Evolutionary conservation across 768 basidiomycete species (phyloP), one percentile per base, ranked within the genome.

Genomic region (Gelatoporia subvermispora): DNA sequence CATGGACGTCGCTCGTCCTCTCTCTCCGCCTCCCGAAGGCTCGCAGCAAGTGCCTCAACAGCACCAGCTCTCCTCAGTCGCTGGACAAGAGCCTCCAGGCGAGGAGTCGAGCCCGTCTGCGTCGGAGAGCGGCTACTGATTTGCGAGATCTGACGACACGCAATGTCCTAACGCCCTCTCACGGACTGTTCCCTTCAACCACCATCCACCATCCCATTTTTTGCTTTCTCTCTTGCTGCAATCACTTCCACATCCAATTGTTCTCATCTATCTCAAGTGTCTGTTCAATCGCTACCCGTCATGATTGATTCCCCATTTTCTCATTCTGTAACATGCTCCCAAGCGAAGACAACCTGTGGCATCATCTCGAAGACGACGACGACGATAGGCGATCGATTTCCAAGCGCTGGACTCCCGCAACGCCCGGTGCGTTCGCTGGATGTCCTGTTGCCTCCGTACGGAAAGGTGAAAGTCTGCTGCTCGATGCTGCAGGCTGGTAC

Each of bases 1-100:
- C 66, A 61, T 72, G 45, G 74, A 75, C 51, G 28, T n/a, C n/a
- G 62, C 57, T 51, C 72, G 80, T 51, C 79, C 82, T 10, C 60
- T 84, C 56, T 83, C 86, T 11, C 84, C 84, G 36, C 79, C 84
- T 16, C 79, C 82, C 8, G 85, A 85, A 56, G 68, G 65, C 7
- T 64, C 70, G 16, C 72, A 68, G 41, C 40, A 44, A 8, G 20
- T 43, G 38, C 37, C 37, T 16, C 37, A 48, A 17, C 52, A 54
- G 24, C 53, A 60, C 47, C 78, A 81, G 35, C 74, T 82, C 44
- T 64, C 76, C 36, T 76, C 81, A 23, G 75, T 77, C 47, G 74
- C 75, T 58, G 77, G 78, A 25, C 84, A 83, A 60, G 76, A 79
- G 45, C 74, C 77, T 31, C 78, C 81, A 17, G 78, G 74, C 44